These are phyloP conservation scores for Botrytis squamosa DNA, from an alignment of 2,329 filamentous ascomycete species.

Conservation along the genomic window DNA sequence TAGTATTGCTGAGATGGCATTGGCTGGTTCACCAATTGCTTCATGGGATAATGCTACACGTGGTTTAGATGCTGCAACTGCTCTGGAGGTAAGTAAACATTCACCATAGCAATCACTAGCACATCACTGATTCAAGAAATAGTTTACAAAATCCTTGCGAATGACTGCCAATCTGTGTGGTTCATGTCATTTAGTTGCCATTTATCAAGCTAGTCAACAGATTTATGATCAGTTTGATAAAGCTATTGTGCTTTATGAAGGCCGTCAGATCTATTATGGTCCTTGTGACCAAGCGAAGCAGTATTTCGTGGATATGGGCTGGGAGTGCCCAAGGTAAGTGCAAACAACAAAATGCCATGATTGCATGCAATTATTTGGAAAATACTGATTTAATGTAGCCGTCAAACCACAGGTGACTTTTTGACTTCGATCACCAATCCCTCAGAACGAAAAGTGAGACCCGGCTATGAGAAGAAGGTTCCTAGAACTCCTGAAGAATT, in stretches of 20 bases:
- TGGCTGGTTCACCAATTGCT: slow-evolving; percentile 50
- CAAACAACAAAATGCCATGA: neutral
- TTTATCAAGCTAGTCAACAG: slow-evolving; percentile 70
- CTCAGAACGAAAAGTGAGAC: slow-evolving; percentile 55
- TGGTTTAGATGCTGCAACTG: slow-evolving; percentile 72
- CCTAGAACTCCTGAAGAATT: slow-evolving; percentile 58
- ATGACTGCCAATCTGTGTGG: slow-evolving; percentile 63
- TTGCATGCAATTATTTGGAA: neutral
- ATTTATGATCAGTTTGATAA: slow-evolving; percentile 72
- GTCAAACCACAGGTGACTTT: slow-evolving; percentile 59
- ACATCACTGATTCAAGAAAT: neutral
- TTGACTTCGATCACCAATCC: slow-evolving; percentile 71
- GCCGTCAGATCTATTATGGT: slow-evolving; percentile 74
- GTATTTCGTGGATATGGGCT: slow-evolving; percentile 71
- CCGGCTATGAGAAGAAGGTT: slow-evolving; percentile 57
- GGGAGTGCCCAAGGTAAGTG: slow-evolving; percentile 55
- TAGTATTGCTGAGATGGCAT: slow-evolving; percentile 73
- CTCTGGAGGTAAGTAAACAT: slow-evolving; percentile 46
- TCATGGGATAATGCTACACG: slow-evolving; percentile 50
- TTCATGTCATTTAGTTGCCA: slow-evolving; percentile 64
- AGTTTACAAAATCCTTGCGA: slow-evolving; percentile 68
- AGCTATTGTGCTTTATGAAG: slow-evolving; percentile 64
- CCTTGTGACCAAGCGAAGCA: slow-evolving; percentile 59
- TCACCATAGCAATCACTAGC: no score
- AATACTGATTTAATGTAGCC: slow-evolving; percentile 39